Percentiles rank a stretch among this genome's conserved stretches.
Evolutionary conservation across 108 stramenopile genomes (phyloP).

Genomic region (Stephanodiscus minutulus): DNA sequence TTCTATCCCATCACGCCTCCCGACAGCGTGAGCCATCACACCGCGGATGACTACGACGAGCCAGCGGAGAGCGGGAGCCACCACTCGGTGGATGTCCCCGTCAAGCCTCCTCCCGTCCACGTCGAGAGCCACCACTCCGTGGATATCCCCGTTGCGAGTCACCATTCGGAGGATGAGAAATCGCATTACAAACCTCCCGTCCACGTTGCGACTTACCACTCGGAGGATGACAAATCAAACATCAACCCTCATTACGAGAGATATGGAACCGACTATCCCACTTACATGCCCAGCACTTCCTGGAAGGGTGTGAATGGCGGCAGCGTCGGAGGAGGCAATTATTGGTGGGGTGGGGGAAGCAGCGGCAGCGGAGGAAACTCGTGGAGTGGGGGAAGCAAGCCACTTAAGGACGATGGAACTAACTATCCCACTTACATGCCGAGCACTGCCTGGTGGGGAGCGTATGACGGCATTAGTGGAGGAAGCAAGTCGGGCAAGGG

Average conservation of each 20-base stretch:
- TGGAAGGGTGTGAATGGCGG: background rate
- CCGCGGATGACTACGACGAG: too few relatives aligned
- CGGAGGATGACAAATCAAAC: too few relatives aligned
- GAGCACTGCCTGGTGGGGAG: background rate
- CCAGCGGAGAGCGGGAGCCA: background rate
- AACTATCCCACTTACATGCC: too few relatives aligned
- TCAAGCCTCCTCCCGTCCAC: background rate
- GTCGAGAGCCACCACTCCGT: background rate
- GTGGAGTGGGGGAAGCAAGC: background rate
- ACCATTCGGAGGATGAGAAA: too few relatives aligned
- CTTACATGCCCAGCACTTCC: background rate
- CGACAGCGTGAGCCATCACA: background rate
- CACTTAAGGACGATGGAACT: too few relatives aligned
- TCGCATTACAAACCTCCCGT: too few relatives aligned
- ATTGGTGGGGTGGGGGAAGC: background rate
- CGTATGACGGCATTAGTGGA: background rate
- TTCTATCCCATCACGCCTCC: background rate
- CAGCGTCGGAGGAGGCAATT: too few relatives aligned
- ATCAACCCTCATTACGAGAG: too few relatives aligned
- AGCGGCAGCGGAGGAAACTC: background rate
- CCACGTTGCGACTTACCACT: too few relatives aligned
- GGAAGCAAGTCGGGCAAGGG: constrained; percentile 4
- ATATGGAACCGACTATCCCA: background rate
- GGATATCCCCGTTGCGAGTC: background rate
- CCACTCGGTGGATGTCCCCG: background rate